A percentile compares a stretch with the other conserved stretches of the same genome.
phyloP scores from a whole-genome alignment of 2,329 filamentous ascomycete genomes.

The Colletotrichum sp. region DNA sequence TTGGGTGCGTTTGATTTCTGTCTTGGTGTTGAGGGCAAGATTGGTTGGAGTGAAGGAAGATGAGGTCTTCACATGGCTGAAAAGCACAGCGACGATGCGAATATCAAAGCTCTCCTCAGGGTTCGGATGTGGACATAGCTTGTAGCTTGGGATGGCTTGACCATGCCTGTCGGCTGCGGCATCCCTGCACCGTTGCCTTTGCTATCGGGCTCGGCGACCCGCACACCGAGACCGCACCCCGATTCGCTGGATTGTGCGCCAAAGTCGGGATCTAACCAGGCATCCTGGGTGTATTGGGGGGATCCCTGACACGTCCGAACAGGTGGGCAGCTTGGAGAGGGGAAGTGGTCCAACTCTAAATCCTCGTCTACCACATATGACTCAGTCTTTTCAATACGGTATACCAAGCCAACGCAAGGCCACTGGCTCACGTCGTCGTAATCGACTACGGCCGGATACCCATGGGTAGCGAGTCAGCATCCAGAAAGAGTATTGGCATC shows the following conservation, averaged over 20 bases:
- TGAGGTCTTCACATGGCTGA: background rate
- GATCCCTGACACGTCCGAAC: background rate
- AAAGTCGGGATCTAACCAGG: background rate
- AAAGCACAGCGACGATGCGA: conserved; percentile 25
- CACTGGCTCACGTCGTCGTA: accelerated
- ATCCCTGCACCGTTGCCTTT: background rate
- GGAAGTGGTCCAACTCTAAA: background rate
- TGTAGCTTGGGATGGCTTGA: background rate
- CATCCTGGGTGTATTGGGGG: background rate
- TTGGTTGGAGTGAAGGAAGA: background rate
- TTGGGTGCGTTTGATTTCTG: background rate
- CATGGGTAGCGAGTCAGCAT: background rate
- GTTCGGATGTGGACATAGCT: background rate
- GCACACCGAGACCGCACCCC: background rate
- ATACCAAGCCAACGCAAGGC: accelerated
- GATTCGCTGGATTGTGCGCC: background rate
- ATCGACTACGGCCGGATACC: background rate
- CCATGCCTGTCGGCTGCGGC: background rate
- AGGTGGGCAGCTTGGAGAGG: background rate
- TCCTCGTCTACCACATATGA: background rate
- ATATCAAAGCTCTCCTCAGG: conserved; percentile 29
- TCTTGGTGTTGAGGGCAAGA: background rate
- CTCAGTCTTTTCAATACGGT: background rate
- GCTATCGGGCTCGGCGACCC: background rate
- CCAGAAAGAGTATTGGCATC: background rate